These are phyloP conservation scores for Bipolaris victoriae DNA, from an alignment of 2,329 filamentous ascomycete genomes.

Conservation along the genomic window DNA sequence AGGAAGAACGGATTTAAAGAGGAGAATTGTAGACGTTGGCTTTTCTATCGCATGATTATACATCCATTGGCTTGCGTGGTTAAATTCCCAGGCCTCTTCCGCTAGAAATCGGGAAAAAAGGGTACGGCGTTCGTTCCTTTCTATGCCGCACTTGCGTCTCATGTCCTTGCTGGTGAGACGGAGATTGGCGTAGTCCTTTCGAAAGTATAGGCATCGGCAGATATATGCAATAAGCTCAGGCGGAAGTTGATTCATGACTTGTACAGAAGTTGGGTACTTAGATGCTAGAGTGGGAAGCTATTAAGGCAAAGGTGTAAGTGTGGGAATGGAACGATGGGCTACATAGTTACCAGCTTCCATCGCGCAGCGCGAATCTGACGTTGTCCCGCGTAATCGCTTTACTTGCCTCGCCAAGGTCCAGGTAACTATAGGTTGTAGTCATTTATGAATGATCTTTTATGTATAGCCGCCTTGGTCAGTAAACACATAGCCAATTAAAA, in stretches of 20 bases:
- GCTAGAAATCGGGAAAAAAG: not conserved
- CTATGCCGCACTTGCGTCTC: not conserved
- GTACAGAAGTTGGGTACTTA: not conserved
- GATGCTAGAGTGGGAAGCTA: too few species aligned
- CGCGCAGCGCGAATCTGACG: too few species aligned
- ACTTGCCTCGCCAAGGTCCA: too few species aligned
- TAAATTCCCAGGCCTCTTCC: not conserved
- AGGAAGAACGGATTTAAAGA: not conserved
- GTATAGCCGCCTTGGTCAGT: too few species aligned
- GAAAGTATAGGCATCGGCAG: not conserved
- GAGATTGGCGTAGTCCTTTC: not conserved
- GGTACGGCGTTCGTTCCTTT: not conserved
- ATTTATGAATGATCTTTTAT: too few species aligned
- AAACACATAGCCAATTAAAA: too few species aligned
- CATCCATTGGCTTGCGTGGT: not conserved
- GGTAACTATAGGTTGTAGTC: too few species aligned
- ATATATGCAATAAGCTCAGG: not conserved
- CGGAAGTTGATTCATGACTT: not conserved
- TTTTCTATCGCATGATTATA: not conserved
- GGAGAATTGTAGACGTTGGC: not conserved
- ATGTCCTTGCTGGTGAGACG: not conserved
- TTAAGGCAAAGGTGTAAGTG: too few species aligned
- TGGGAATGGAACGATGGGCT: too few species aligned
- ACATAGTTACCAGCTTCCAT: too few species aligned
- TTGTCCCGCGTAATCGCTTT: too few species aligned